Percentiles rank a stretch among this genome's conserved stretches.
These are phyloP conservation scores for Trichoderma semiorbis DNA, from an alignment of 2,329 filamentous ascomycete species.

Conservation along the genomic window DNA sequence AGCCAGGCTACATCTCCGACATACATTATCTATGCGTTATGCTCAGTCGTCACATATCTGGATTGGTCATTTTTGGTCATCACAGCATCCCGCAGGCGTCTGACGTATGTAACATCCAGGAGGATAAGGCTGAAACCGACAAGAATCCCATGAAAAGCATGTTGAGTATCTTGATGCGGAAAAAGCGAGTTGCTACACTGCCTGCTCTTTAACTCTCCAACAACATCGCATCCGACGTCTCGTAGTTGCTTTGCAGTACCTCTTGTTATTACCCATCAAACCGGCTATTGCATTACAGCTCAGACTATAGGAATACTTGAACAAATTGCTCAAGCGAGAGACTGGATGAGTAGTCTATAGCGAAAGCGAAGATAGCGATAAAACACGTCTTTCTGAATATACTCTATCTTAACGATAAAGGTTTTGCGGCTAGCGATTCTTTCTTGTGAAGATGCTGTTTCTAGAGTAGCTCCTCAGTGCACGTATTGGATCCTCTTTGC, in stretches of 20 bases:
- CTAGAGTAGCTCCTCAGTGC: background rate
- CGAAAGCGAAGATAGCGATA: background rate
- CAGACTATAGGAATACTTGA: background rate
- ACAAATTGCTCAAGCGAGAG: background rate
- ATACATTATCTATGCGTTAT: constrained; percentile 21
- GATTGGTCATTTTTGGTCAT: constrained; percentile 22
- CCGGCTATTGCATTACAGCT: background rate
- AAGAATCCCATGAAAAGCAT: background rate
- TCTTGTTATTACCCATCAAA: background rate
- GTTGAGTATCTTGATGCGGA: background rate
- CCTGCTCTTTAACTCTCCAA: background rate
- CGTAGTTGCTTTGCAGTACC: background rate
- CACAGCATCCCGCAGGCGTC: background rate
- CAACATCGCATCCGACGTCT: background rate
- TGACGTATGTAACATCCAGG: background rate
- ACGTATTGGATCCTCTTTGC: too few relatives aligned
- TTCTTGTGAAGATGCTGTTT: background rate
- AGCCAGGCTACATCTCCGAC: constrained; percentile 20
- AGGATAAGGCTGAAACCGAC: background rate
- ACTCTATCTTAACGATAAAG: background rate
- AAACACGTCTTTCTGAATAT: background rate
- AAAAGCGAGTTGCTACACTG: background rate
- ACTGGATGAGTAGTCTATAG: background rate
- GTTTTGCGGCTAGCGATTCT: background rate
- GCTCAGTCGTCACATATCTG: constrained; percentile 21